Evolutionary conservation across 1,284 basidiomycete genomes (phyloP), one percentile per base, ranked within the genome.

Genomic region (Apiotrichum mycotoxinovorans): DNA sequence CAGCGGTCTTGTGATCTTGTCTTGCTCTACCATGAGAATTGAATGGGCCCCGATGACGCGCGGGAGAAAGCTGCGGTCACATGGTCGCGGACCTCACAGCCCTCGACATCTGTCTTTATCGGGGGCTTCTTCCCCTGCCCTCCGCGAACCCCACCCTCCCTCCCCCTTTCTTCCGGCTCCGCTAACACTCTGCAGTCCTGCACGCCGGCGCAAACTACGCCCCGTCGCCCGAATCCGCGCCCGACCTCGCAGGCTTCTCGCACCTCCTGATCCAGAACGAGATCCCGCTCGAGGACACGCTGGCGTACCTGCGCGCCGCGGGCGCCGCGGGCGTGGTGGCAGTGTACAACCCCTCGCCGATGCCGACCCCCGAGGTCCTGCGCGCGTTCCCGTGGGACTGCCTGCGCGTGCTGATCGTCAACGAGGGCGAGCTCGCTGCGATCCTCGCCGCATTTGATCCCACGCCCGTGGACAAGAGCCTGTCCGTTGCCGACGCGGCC

Each of bases 181-280:
- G 5, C 30, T 30, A 30, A 30, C 30, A 30, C 5, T 12, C 30
- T 4, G 3, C 37, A 54, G 76, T 79, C 10, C 69, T 79, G 10
- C 70, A 75, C 56, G 66, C 68, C 37, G 77, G 76, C 40, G 71
- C 76, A n/a, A 79, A 79, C 60, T 52, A 64, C 23, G 51, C 65
- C 25, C 66, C 67, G 7, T 30, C 37, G 25, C 51, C 46, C 38
- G 22, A 38, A 25, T 17, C 35, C 42, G 20, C 37, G 9, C 45
- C 40, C 30, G 43, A 64, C 33, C 56, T 71, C 3, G 18, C 38
- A 14, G 50, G 50, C 14, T 67, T 70, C 63, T 75, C 79, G 18
- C 79, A 82, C 62, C 68, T 83, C 10, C 71, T 83, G 15, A 68
- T 83, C 3, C 82, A 83, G 58, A 83, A 83, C 64, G 82, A 83